Conservation (phyloP, 805 yeast species). For the Metschnikowia santaceciliae region DNA sequence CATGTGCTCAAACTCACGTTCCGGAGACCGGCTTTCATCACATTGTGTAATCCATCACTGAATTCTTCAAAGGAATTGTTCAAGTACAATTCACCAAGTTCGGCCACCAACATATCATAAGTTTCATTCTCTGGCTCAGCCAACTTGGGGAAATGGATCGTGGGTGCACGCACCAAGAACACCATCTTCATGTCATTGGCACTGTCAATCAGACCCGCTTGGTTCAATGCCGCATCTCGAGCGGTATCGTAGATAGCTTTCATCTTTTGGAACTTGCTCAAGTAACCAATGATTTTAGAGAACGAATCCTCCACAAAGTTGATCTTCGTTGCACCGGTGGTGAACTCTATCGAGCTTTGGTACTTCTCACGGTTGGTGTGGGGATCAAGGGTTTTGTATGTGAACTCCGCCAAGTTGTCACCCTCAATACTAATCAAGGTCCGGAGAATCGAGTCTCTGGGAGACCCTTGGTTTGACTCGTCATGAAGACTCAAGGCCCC, state of each 20-base stretch:
- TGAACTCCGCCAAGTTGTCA: constrained; percentile 71
- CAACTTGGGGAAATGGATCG: constrained; percentile 68
- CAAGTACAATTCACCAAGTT: constrained; percentile 79
- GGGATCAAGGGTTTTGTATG: constrained; percentile 74
- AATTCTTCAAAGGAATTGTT: constrained; percentile 50
- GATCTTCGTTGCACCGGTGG: constrained; percentile 70
- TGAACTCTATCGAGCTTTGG: constrained; percentile 55
- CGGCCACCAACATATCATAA: constrained; percentile 62
- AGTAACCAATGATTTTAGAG: constrained; percentile 58
- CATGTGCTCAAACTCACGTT: constrained; percentile 65
- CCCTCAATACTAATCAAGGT: constrained; percentile 78
- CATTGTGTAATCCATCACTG: constrained; percentile 40
- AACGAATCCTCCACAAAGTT: constrained; percentile 82
- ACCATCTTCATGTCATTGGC: constrained; percentile 67
- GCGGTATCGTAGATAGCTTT: constrained; percentile 87
- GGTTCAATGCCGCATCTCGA: constrained; percentile 81
- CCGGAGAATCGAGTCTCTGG: constrained; percentile 56
- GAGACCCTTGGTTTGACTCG: constrained; percentile 63
- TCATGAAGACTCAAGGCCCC: constrained; percentile 80
- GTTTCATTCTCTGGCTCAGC: constrained; percentile 34
- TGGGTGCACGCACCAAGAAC: constrained; percentile 74
- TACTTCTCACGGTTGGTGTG: constrained; percentile 46
- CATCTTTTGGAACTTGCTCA: constrained; percentile 77
- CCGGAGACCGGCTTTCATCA: constrained; percentile 64
- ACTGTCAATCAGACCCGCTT: constrained; percentile 60